Conservation (phyloP, 2,329 filamentous ascomycete genomes). For the Hymenotorrendiella dingleyae region DNA sequence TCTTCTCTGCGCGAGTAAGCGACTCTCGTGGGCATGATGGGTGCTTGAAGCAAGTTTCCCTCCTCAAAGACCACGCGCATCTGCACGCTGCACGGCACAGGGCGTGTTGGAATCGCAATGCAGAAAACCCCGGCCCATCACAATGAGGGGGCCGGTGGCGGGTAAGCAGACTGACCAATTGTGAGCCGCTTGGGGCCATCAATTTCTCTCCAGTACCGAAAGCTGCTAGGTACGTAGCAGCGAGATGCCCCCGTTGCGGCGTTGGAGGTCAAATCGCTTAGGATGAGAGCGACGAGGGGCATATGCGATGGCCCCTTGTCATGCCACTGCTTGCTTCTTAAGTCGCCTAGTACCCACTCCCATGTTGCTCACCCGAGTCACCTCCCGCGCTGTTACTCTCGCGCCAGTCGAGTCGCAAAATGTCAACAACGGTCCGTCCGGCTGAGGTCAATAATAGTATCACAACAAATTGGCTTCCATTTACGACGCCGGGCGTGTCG, state of each 20-base stretch:
- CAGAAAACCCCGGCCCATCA: no score
- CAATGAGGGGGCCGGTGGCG: neutral
- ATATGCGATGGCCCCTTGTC: neutral
- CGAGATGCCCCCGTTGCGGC: neutral
- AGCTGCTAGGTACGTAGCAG: neutral
- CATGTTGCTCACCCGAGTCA: neutral
- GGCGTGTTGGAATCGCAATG: neutral
- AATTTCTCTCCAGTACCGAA: no score
- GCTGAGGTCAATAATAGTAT: slow-evolving; percentile 12
- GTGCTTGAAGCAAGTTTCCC: neutral
- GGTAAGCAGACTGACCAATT: neutral
- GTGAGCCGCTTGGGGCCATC: no score
- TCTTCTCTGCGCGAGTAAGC: no score
- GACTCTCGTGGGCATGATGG: no score
- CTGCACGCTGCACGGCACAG: neutral
- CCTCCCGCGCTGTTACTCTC: slow-evolving; percentile 5
- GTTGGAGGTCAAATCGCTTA: neutral
- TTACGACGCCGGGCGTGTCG: slow-evolving; percentile 14
- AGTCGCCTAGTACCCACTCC: slow-evolving; percentile 4
- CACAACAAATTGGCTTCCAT: slow-evolving; percentile 14
- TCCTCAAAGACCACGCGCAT: neutral
- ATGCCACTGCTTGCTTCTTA: no score
- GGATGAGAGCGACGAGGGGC: neutral
- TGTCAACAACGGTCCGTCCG: slow-evolving; percentile 9
- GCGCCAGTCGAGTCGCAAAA: slow-evolving; percentile 8